Evolutionary conservation across 2,329 filamentous ascomycete species (phyloP).

Genomic region (Periconia sp.): DNA sequence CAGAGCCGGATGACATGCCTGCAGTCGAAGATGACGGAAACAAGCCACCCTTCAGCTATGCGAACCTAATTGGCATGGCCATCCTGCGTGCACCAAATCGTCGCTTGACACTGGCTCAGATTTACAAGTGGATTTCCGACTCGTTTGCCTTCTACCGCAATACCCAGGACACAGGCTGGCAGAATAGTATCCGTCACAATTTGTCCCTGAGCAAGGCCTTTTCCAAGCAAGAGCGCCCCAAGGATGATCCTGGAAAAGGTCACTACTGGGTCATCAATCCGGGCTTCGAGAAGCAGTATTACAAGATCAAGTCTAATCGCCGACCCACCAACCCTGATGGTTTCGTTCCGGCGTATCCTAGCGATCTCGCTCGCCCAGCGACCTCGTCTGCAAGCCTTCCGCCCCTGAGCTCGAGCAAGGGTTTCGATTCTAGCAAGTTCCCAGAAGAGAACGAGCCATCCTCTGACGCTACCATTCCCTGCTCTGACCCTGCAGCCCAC

Average conservation of each 20-base stretch:
- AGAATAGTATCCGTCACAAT: slow-evolving; percentile 99
- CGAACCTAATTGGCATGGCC: slow-evolving; percentile 94
- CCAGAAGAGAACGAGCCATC: slow-evolving; percentile 57
- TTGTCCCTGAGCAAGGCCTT: slow-evolving; percentile 97
- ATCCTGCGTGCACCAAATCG: slow-evolving; percentile 85
- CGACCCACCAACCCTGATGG: slow-evolving; percentile 53
- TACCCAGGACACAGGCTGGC: slow-evolving; percentile 86
- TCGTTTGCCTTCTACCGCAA: slow-evolving; percentile 84
- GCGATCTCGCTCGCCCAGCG: slow-evolving; percentile 43
- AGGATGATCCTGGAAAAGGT: slow-evolving; percentile 96
- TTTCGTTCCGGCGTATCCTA: slow-evolving; percentile 38
- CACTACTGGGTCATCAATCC: slow-evolving; percentile 95
- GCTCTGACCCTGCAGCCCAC: slow-evolving; percentile 57
- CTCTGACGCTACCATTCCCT: slow-evolving; percentile 59
- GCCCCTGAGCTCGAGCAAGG: slow-evolving; percentile 48
- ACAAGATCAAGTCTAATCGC: slow-evolving; percentile 81
- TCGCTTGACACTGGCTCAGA: slow-evolving; percentile 87
- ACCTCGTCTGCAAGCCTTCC: slow-evolving; percentile 44
- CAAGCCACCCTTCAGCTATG: slow-evolving; percentile 93
- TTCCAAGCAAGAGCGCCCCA: slow-evolving; percentile 91
- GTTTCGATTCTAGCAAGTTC: slow-evolving; percentile 58
- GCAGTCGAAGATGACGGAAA: slow-evolving; percentile 80
- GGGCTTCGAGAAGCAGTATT: slow-evolving; percentile 87
- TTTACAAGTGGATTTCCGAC: slow-evolving; percentile 99
- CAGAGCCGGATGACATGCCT: slow-evolving; percentile 80